A percentile compares a stretch with the other conserved stretches of the same genome.
These are phyloP conservation scores for Phytophthora macrochlamydospora DNA, from an alignment of 352 stramenopile species.

Conservation along the genomic window DNA sequence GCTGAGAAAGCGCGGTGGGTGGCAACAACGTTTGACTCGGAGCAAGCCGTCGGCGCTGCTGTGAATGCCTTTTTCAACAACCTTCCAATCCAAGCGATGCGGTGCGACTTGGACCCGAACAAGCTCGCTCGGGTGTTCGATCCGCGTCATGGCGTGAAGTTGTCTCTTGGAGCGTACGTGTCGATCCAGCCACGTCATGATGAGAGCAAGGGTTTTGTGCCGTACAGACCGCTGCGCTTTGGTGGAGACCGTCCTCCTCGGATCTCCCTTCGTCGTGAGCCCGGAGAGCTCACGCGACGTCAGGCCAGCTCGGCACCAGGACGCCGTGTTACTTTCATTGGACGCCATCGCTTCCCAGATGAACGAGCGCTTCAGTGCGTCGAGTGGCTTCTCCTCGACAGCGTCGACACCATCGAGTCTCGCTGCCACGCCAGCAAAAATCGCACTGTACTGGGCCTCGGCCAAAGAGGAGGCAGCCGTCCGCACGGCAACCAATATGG, in stretches of 20 bases:
- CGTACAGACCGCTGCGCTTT: conserved; percentile 40
- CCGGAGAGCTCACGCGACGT: conserved; percentile 13
- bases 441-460: conserved; percentile 8
- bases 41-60: conserved; percentile 64
- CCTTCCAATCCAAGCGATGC: conserved; percentile 79
- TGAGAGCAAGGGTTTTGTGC: conserved; percentile 28
- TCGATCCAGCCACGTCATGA: conserved; percentile 26
- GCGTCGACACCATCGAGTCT: conserved; percentile 1
- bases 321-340: conserved; percentile 17
- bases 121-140: conserved; percentile 48
- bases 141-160: conserved; percentile 29
- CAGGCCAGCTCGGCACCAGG: conserved; percentile 10
- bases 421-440: not conserved
- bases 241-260: conserved; percentile 17
- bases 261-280: conserved; percentile 27
- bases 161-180: conserved; percentile 40
- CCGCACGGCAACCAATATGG: conserved; percentile 20
- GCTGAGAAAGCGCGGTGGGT: conserved; percentile 40
- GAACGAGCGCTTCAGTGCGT: conserved; percentile 7
- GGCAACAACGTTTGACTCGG: conserved; percentile 46
- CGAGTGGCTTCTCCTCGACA: not conserved
- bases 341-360: conserved; percentile 17
- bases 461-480: conserved; percentile 25
- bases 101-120: conserved; percentile 51
- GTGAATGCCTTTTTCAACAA: conserved; percentile 76